Evolutionary conservation across 371 early-diverging fungal genomes (phyloP), one percentile per base, ranked within the genome.

Genomic region (Choanephora cucurbitarum): DNA sequence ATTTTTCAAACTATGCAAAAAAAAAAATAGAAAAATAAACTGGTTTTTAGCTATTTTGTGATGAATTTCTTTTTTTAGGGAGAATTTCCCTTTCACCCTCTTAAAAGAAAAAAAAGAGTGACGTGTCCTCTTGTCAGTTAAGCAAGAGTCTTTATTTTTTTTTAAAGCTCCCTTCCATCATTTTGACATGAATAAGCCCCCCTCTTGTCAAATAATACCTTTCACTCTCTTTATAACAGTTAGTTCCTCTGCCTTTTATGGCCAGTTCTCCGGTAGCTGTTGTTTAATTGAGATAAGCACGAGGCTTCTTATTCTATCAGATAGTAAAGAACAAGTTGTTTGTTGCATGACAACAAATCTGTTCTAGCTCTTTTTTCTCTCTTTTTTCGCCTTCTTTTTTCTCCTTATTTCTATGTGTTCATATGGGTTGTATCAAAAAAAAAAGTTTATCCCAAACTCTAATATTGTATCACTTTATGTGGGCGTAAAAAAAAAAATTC

Each of bases 181-280:
- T 45, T 23, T 45, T 28, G 24, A 14, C 9, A 32, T 19, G 1
- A 5, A 32, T 28, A 28, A 28, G 28, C 28, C 7, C 28, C 7
- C 7, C 3, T 28, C 28, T 28, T 28, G 28, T 28, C 28, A 28
- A 28, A 28, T 28, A 28, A 28, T 7, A 7, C 28, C 7, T 7
- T 28, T 28, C 7, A 28, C 28, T 28, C 7, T 28, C 28, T 28
- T 28, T 28, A 28, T 48, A 18, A 24, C 4, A 37, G 14, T 17
- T 13, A 86, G 85, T 57, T 84, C 74, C 51, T 79, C 80, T 67
- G 81, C 91, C 61, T 88, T 93, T 81, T 79, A 84, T 84, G 79
- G 88, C 43, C 79, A 83, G 66, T 81, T 84, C 51, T 64, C 83
- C 57, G 59, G 83, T 65, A 42, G 56, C 92, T 60, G 81, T 92